Percentiles rank a stretch among this genome's conserved stretches.
phyloP scores from a whole-genome alignment of 2,329 filamentous ascomycete genomes.

The Colletotrichum spaethianum region DNA sequence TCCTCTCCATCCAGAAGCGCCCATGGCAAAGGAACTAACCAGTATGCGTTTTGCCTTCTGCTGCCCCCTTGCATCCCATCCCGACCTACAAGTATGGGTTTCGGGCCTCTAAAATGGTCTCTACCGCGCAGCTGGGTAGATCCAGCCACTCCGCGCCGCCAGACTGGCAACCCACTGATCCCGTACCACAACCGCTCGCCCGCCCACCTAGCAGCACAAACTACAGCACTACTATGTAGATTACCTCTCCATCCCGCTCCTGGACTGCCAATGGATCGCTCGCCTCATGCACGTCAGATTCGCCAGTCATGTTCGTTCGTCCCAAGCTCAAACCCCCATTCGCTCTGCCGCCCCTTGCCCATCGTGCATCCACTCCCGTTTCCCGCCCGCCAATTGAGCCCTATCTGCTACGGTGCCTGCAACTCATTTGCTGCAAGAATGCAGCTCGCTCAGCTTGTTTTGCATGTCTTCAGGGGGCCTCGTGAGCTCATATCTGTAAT shows the following conservation, averaged over 20 bases:
- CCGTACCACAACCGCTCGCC: conserved; percentile 28
- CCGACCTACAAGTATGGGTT: background rate
- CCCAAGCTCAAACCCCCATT: conserved; percentile 24
- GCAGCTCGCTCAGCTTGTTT: conserved; percentile 13
- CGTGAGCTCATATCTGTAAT: conserved; percentile 8
- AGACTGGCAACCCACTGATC: conserved; percentile 19
- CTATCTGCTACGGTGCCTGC: background rate
- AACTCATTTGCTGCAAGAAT: background rate
- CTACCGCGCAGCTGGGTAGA: conserved; percentile 34
- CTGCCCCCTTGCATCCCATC: background rate
- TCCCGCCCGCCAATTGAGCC: conserved; percentile 18
- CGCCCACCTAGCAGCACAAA: background rate
- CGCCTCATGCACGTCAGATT: conserved; percentile 39
- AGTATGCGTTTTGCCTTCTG: too few relatives aligned
- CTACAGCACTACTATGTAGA: background rate
- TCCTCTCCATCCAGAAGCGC: background rate
- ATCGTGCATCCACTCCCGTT: conserved; percentile 23
- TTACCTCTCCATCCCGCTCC: conserved; percentile 31
- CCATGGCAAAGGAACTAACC: background rate
- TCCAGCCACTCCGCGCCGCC: conserved; percentile 34
- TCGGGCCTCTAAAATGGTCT: conserved; percentile 32
- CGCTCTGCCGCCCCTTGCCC: conserved; percentile 21
- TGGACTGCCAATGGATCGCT: conserved; percentile 36
- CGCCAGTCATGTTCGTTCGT: conserved; percentile 18
- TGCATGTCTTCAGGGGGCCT: background rate